Conservation (phyloP, 495 filamentous ascomycete species). For the Trichoderma parareesei region DNA sequence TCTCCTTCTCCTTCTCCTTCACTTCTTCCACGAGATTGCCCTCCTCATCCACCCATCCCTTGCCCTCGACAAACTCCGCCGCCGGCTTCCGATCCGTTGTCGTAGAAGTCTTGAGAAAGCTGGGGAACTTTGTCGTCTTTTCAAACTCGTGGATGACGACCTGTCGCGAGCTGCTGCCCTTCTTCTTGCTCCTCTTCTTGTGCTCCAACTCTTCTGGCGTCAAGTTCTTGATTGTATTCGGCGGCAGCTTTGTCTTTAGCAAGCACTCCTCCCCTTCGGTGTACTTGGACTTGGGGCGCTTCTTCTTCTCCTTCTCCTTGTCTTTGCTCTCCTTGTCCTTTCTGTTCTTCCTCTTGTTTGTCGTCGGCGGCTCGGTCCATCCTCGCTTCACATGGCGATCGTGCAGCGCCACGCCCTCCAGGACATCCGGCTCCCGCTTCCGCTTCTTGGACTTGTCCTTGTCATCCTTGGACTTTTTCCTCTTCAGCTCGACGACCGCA, state of each 20-base stretch:
- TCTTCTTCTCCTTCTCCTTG: constrained; percentile 46
- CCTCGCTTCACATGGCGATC: constrained; percentile 78
- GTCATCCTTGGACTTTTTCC: constrained; percentile 32
- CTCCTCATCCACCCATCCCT: constrained; percentile 79
- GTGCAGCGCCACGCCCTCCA: constrained; percentile 65
- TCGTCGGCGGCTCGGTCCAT: constrained; percentile 61
- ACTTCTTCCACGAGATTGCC: constrained; percentile 64
- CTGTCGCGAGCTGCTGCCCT: constrained; percentile 37
- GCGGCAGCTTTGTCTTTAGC: constrained; percentile 72
- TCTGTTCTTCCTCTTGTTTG: constrained; percentile 39
- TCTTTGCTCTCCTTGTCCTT: constrained; percentile 46
- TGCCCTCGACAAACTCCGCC: constrained; percentile 60
- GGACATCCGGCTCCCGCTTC: constrained; percentile 52
- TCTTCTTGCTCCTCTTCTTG: constrained; percentile 49
- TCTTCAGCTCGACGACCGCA: constrained; percentile 30
- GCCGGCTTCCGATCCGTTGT: constrained; percentile 25
- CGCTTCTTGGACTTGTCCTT: constrained; percentile 46
- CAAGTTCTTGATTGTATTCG: constrained; percentile 37
- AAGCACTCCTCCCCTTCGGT: constrained; percentile 69
- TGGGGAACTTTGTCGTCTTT: constrained; percentile 67
- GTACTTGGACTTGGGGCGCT: constrained; percentile 61
- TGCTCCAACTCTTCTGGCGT: constrained; percentile 32
- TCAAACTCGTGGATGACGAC: constrained; percentile 73
- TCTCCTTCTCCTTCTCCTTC: constrained; percentile 20
- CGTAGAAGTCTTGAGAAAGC: constrained; percentile 54